A percentile compares a stretch with the other conserved stretches of the same genome.
Conservation (phyloP, 177 flowering plant species). For the Vitis hybrid region DNA sequence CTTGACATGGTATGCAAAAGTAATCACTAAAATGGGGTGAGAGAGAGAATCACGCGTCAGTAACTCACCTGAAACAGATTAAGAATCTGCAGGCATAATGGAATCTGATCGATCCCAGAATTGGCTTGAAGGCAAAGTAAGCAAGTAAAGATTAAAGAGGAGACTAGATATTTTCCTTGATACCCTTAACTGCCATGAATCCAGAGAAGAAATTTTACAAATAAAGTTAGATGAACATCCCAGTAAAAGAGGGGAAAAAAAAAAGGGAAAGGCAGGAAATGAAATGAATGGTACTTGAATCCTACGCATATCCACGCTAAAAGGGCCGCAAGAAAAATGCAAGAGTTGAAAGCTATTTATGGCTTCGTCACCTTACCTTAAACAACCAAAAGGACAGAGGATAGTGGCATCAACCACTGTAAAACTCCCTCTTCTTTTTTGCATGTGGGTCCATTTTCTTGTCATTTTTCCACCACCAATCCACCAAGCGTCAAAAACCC, state of each 20-base stretch:
- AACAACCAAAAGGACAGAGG: slow-evolving; percentile 2
- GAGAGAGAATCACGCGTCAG: not conserved
- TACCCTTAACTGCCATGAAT: slow-evolving; percentile 1
- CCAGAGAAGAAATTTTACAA: slow-evolving; percentile 4
- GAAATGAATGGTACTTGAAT: slow-evolving; percentile 17
- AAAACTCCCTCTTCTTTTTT: too few relatives aligned
- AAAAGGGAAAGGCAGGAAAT: not conserved
- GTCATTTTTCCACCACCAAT: slow-evolving; percentile 17
- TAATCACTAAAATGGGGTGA: not conserved
- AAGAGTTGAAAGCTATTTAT: slow-evolving; percentile 1
- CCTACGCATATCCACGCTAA: slow-evolving; percentile 9
- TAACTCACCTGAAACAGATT: slow-evolving; percentile 17
- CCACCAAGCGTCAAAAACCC: slow-evolving; percentile 23
- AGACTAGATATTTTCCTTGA: not conserved
- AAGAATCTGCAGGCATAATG: slow-evolving; percentile 24
- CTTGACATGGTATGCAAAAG: not conserved
- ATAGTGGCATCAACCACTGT: too few relatives aligned
- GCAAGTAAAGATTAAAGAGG: not conserved
- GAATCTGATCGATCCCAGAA: slow-evolving; percentile 27
- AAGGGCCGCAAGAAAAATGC: not conserved
- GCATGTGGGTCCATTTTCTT: slow-evolving; percentile 18
- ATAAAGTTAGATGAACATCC: not conserved
- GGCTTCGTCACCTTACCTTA: slow-evolving; percentile 3
- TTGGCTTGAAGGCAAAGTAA: slow-evolving; percentile 26
- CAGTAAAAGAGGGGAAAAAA: not conserved